Evolutionary conservation across 2,329 filamentous ascomycete species (phyloP).

Genomic region (Xylaria sp.): DNA sequence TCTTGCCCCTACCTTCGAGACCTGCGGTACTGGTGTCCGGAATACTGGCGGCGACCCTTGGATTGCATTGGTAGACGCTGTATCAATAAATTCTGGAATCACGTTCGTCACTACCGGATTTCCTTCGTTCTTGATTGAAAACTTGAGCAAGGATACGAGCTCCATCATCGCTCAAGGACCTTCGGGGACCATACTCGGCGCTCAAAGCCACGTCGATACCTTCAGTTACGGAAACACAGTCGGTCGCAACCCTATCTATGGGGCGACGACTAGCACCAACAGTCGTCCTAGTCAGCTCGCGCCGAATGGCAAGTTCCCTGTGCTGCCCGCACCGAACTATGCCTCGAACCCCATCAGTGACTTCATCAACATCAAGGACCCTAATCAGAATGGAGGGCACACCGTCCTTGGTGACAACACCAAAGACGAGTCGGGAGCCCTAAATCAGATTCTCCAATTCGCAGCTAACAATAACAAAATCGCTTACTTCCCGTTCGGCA

Average conservation of each 20-base stretch:
- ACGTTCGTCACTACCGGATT: slow-evolving; percentile 46
- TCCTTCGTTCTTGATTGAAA: slow-evolving; percentile 52
- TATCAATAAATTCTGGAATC: slow-evolving; percentile 49
- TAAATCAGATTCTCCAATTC: slow-evolving; percentile 47
- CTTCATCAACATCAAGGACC: slow-evolving; percentile 51
- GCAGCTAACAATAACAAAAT: slow-evolving; percentile 50
- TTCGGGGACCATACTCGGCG: slow-evolving; percentile 40
- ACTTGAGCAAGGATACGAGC: slow-evolving; percentile 48
- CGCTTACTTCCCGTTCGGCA: slow-evolving; percentile 61
- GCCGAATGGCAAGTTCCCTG: slow-evolving; percentile 46
- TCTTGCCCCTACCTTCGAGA: slow-evolving; percentile 48
- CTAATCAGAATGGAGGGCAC: slow-evolving; percentile 45
- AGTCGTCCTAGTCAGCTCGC: slow-evolving; percentile 45
- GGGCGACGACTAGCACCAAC: slow-evolving; percentile 40
- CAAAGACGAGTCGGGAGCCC: slow-evolving; percentile 45
- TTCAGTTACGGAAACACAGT: slow-evolving; percentile 52
- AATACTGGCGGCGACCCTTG: slow-evolving; percentile 47
- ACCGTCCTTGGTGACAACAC: slow-evolving; percentile 47
- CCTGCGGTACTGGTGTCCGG: slow-evolving; percentile 45
- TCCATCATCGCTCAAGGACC: slow-evolving; percentile 45
- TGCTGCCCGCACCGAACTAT: slow-evolving; percentile 48
- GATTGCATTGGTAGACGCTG: slow-evolving; percentile 49
- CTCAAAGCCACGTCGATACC: slow-evolving; percentile 45
- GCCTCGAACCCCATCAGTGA: slow-evolving; percentile 41
- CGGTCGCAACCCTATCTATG: slow-evolving; percentile 47